A percentile compares a stretch with the other conserved stretches of the same genome.
phyloP scores from a whole-genome alignment of 306 rosid species.

The Acacia confusa region DNA sequence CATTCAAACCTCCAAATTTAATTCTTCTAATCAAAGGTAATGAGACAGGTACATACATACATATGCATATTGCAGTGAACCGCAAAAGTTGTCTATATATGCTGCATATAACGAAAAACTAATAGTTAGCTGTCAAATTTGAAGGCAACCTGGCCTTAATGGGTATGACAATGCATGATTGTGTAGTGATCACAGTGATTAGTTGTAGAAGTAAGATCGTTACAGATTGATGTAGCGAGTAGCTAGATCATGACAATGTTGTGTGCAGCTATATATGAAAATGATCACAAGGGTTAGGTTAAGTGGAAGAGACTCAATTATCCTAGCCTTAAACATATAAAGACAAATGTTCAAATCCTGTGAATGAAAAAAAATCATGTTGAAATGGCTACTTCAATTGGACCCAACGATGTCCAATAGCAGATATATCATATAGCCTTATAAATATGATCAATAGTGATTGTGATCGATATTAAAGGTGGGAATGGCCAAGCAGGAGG shows the following conservation, averaged over 20 bases:
- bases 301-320: not conserved
- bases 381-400: too few relatives aligned
- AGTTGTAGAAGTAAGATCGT: not conserved
- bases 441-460: not conserved
- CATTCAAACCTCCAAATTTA: not conserved
- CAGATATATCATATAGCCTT: not conserved
- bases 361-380: not conserved
- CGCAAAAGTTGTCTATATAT: not conserved
- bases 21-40: not conserved
- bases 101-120: not conserved
- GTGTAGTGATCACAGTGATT: conserved; percentile 2
- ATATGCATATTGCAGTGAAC: not conserved
- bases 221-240: not conserved
- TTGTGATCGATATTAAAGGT: conserved; percentile 8
- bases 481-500: conserved; percentile 13
- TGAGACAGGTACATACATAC: not conserved
- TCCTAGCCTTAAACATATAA: not conserved
- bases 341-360: not conserved
- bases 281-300: not conserved
- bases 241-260: not conserved
- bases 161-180: not conserved
- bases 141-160: not conserved
- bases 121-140: not conserved
- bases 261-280: not conserved
- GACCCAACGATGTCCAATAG: not conserved